A percentile compares a stretch with the other conserved stretches of the same genome.
phyloP scores from a whole-genome alignment of 305 asterid species.

The Fraxinus greggii region DNA sequence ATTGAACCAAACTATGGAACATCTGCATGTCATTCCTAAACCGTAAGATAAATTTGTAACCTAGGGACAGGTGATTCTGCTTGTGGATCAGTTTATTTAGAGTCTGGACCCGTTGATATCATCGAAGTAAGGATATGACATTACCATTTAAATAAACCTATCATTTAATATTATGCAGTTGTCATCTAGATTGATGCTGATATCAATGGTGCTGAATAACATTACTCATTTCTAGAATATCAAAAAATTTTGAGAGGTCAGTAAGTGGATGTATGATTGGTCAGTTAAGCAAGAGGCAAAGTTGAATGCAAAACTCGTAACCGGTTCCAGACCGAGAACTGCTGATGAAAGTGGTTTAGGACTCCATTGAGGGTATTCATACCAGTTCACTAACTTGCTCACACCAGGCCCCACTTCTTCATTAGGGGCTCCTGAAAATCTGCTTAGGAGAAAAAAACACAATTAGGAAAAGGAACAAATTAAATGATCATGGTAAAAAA shows the following conservation, averaged over 20 bases:
- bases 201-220: too few species aligned
- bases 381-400: constrained; percentile 87
- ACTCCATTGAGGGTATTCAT: constrained; percentile 89
- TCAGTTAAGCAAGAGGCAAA: not conserved
- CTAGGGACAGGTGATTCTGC: not conserved
- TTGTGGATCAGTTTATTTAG: not conserved
- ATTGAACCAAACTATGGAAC: not conserved
- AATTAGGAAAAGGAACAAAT: not conserved
- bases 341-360: constrained; percentile 70
- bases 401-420: constrained; percentile 89
- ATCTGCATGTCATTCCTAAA: not conserved
- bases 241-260: not conserved
- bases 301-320: constrained; percentile 34
- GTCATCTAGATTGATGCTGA: not conserved
- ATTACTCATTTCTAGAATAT: constrained; percentile 38
- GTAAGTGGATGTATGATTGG: not conserved
- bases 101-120: constrained; percentile 55
- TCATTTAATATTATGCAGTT: too few species aligned
- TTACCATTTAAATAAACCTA: too few species aligned
- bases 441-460: not conserved
- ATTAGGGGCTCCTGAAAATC: constrained; percentile 84
- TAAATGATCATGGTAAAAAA: not conserved
- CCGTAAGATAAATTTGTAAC: not conserved
- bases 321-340: constrained; percentile 70
- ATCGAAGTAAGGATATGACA: constrained; percentile 52